Percentiles rank a stretch among this genome's conserved stretches.
phyloP scores from a whole-genome alignment of 805 yeast species.

The Candida morakotiae region DNA sequence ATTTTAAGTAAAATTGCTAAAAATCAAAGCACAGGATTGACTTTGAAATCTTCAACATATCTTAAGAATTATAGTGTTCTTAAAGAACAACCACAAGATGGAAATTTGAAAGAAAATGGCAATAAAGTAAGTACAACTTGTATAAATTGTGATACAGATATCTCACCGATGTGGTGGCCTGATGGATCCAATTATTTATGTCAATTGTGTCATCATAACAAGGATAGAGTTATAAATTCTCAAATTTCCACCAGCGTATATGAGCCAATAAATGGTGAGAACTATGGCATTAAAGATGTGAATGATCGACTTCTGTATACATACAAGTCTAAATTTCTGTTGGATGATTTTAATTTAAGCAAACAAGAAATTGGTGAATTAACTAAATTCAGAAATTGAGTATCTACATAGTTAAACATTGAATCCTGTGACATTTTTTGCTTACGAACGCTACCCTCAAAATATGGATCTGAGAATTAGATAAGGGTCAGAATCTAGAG shows the following conservation, averaged over 20 bases:
- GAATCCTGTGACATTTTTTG: too few relatives aligned
- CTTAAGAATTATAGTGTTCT: slow-evolving; percentile 11
- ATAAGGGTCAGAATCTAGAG: slow-evolving; percentile 36
- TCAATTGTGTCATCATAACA: slow-evolving; percentile 28
- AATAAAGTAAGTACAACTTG: slow-evolving; percentile 11
- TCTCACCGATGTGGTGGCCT: slow-evolving; percentile 39
- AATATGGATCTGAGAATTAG: too few relatives aligned
- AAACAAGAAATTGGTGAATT: too few relatives aligned
- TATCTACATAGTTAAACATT: too few relatives aligned
- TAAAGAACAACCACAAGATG: not conserved
- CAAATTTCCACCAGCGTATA: slow-evolving; percentile 15
- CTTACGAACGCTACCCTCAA: too few relatives aligned
- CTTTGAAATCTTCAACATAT: slow-evolving; percentile 27
- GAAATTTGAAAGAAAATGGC: not conserved
- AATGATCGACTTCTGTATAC: slow-evolving; percentile 16
- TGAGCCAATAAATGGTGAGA: slow-evolving; percentile 28
- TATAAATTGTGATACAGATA: slow-evolving; percentile 17
- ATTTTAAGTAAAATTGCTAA: slow-evolving; percentile 10
- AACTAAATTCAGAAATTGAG: too few relatives aligned
- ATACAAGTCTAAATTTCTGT: too few relatives aligned
- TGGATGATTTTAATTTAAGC: too few relatives aligned
- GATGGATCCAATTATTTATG: slow-evolving; percentile 14
- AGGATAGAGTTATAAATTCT: slow-evolving; percentile 9
- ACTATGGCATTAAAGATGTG: slow-evolving; percentile 27
- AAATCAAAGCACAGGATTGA: slow-evolving; percentile 26